Base-by-base conservation (phyloP, 108 stramenopile genomes). In the Mayamaea pseudoterrestris region DNA sequence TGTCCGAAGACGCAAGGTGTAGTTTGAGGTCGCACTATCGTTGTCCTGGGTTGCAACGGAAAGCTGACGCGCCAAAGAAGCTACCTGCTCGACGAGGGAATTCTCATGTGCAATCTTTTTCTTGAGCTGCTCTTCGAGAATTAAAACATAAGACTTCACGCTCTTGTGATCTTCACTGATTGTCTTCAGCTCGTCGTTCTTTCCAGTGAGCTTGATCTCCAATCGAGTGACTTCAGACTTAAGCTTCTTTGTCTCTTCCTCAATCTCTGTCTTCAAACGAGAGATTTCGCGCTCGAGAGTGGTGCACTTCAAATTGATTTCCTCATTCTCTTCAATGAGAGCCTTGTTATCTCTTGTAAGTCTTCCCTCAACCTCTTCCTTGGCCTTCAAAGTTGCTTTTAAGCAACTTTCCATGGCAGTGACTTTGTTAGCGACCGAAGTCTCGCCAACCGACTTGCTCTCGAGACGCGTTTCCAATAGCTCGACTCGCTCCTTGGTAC, bases 401-500 rank as follows among this genome's bases (percentile, higher is more conserved):
- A 39, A 8, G 20, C 16, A 20, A 20, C 3, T 39, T 3, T 39
- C 37, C 37, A 39, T 18, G 3, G 16, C 20, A 20, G 20, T 39
- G 27, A 12, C 23, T 30, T 77, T 71, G 41, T 81, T 74, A 7
- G 76, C 75, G 44, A 81, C 83, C 8, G 68, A 58, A n/a, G 74
- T 58, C 12, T 58, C 47, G n/a, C 65, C 60, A n/a, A n/a, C n/a
- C n/a, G n/a, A n/a, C n/a, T n/a, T n/a, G n/a, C n/a, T n/a, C n/a
- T n/a, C n/a, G 25, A 81, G 53, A 46, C 81, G 74, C 5, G 79
- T 74, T 55, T 81, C 83, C 44, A 80, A 63, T 6, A 68, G 69
- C 53, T 72, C 76, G 24, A 85, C 74, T 31, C 81, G 83, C 53
- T 85, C 79, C 20, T 78, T 72, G 45, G 81, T 45, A 11, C 78